Percentiles rank a stretch among this genome's conserved stretches.
phyloP scores from a whole-genome alignment of 148 eudicot species.

The Amaranthus hypochondriacus region DNA sequence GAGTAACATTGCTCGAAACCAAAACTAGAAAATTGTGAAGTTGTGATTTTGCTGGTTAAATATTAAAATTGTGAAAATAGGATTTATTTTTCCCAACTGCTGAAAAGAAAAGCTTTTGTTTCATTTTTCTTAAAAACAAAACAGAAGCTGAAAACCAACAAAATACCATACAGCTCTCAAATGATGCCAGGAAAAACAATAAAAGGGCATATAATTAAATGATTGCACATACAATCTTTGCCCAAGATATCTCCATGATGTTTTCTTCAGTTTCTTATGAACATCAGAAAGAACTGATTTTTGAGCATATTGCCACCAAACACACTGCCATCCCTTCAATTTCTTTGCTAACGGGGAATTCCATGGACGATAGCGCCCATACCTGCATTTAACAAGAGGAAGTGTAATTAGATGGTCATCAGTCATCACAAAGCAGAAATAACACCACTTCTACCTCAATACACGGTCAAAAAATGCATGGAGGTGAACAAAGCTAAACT shows the following conservation, averaged over 20 bases:
- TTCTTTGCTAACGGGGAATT: conserved; percentile 52
- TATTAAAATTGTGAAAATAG: too few species aligned
- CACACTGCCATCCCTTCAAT: conserved; percentile 72
- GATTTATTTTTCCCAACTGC: too few species aligned
- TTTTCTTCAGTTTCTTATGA: conserved; percentile 64
- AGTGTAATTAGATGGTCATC: neutral
- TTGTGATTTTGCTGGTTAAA: too few species aligned
- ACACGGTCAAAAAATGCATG: conserved; percentile 6
- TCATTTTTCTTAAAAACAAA: too few species aligned
- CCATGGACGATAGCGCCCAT: conserved; percentile 89
- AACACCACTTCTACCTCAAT: conserved; percentile 3
- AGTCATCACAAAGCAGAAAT: neutral
- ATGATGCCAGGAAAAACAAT: neutral
- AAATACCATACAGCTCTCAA: neutral
- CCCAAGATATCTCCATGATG: conserved; percentile 80
- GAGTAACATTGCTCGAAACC: too few species aligned
- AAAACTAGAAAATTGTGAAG: too few species aligned
- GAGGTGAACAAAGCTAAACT: neutral
- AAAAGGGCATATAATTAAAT: neutral
- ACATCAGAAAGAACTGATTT: conserved; percentile 76
- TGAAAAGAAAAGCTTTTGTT: too few species aligned
- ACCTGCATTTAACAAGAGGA: conserved; percentile 35
- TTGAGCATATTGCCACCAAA: conserved; percentile 96
- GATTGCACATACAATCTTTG: conserved; percentile 64
- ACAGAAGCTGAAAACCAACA: neutral